A percentile compares a stretch with the other conserved stretches of the same genome.
These are phyloP conservation scores for Fusarium paranaense DNA, from an alignment of 2,329 filamentous ascomycete species.

Conservation along the genomic window DNA sequence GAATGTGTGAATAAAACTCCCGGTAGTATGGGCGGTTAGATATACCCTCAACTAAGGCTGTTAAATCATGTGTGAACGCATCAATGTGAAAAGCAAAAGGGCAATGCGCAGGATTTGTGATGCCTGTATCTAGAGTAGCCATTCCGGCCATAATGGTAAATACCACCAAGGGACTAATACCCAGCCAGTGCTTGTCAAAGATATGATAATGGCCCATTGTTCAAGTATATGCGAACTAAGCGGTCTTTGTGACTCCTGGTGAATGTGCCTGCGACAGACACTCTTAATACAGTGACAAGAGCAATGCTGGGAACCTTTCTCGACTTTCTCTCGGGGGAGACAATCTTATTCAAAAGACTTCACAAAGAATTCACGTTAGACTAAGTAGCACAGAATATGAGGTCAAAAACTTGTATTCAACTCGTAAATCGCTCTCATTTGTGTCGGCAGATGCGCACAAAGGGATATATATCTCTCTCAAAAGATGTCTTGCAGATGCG, in stretches of 20 bases:
- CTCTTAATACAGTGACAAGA: background rate
- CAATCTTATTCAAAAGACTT: background rate
- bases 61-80: conserved; percentile 25
- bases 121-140: conserved; percentile 13
- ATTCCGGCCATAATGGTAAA: conserved; percentile 6
- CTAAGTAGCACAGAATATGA: background rate
- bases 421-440: conserved; percentile 32
- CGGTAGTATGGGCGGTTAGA: conserved; percentile 41
- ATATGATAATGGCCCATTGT: background rate
- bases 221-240: background rate
- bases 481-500: conserved; percentile 19
- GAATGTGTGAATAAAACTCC: conserved; percentile 29
- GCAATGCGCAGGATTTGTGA: background rate
- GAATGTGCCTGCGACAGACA: background rate
- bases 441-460: conserved; percentile 28
- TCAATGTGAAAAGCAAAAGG: conserved; percentile 20
- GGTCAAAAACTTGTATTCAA: conserved; percentile 16
- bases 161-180: conserved; percentile 11
- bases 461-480: conserved; percentile 18
- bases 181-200: background rate
- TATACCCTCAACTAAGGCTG: conserved; percentile 33
- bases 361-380: background rate
- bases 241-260: background rate
- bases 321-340: background rate
- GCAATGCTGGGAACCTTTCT: background rate